Base-by-base conservation (phyloP, 805 yeast species). In the Spathaspora hagerdaliae region DNA sequence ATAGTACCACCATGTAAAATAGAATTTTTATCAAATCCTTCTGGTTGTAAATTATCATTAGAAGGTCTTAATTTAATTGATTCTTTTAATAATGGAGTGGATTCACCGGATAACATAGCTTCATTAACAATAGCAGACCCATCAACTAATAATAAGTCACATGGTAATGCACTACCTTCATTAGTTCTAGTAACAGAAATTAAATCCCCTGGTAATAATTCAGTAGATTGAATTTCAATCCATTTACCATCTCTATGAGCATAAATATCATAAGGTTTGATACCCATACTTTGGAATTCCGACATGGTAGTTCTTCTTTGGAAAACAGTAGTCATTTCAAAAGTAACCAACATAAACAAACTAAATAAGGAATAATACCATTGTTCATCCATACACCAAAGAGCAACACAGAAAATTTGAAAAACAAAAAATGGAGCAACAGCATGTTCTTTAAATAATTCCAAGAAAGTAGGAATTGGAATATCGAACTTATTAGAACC, bases 91-190 rank as follows among this genome's bases (percentile, higher is more conserved):
- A 94, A 74, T 6, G 99, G 99, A 38, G 99, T 94, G 6, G 97
- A 90, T 71, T 94, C 99, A 64, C 99, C 99, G 5, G 97, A 88
- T 46, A 94, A 82, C 99, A 94, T 94, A 24, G 99, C 99, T 75
- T 94, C 99, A 62, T 94, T 94, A 39, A 94, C 96, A 60, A 94
- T 94, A 53, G 96, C 94, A 14, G 96, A 78, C 43, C 99, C 99
- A 57, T 85, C 91, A 42, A 88, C 65, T 39, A 94, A 74, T 33
- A 94, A 67, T 67, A 94, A 68, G 66, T 94, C 99, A 73, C 99
- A 94, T 13, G 99, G 97, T 44, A 94, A 71, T 1, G 98, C 96
- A 51, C 85, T 79, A 45, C 89, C 98, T 42, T 92, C 99, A 44
- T 75, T 83, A 6, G 97, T 87, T 73, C 99, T 85, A 7, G 86